Evolutionary conservation across 164 flowering plant genomes (phyloP).

Genomic region (Umbellularia californica): DNA sequence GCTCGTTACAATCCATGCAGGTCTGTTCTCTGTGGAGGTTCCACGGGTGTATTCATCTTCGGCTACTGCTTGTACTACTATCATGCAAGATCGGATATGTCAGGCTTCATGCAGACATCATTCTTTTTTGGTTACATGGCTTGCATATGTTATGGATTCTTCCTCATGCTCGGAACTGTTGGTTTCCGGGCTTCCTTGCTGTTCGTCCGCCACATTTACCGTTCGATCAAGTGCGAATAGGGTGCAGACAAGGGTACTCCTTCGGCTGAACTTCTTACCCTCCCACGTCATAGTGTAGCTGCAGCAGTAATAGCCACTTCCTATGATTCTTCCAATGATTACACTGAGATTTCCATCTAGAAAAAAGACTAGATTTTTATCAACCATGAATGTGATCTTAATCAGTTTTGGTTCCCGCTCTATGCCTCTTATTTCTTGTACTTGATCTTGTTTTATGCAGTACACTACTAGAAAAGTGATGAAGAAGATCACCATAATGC

Average conservation of each 20-base stretch:
- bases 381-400: not conserved
- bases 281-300: not conserved
- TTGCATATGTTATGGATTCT: constrained; percentile 25
- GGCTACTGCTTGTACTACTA: constrained; percentile 22
- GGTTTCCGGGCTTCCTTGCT: constrained; percentile 24
- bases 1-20: constrained; percentile 6
- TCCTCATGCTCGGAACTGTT: constrained; percentile 23
- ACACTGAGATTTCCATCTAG: not conserved
- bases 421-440: not conserved
- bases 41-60: constrained; percentile 19
- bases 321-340: not conserved
- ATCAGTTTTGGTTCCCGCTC: not conserved
- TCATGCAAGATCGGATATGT: constrained; percentile 24
- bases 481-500: not conserved
- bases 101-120: constrained; percentile 25
- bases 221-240: constrained; percentile 23
- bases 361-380: not conserved
- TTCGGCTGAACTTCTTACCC: not conserved
- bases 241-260: not conserved
- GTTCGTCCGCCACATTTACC: constrained; percentile 25
- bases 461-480: not conserved
- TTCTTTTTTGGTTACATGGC: constrained; percentile 27
- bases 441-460: not conserved
- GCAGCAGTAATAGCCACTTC: not conserved
- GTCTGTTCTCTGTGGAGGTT: constrained; percentile 23